phyloP scores from a whole-genome alignment of 139 green algal species.

The Chlorella sorokiniana region DNA sequence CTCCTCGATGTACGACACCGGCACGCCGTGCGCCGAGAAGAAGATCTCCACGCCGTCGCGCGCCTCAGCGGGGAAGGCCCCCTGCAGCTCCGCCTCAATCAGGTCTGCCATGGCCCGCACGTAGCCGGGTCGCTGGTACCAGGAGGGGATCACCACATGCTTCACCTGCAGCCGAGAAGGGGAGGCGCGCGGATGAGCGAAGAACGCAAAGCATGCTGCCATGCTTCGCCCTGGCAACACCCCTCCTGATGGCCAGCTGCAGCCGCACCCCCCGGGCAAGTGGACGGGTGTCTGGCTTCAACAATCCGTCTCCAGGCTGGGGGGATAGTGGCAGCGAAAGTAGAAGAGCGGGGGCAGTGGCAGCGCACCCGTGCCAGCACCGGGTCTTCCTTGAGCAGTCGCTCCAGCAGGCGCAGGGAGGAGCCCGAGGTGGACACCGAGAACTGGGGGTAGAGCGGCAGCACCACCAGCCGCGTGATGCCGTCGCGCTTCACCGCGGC shows the following conservation, averaged over 20 bases:
- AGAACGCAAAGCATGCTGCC: background rate
- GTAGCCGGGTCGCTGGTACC: constrained; percentile 93
- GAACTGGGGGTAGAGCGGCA: constrained; percentile 98
- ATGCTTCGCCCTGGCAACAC: background rate
- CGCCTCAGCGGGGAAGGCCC: background rate
- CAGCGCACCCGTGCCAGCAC: constrained; percentile 24
- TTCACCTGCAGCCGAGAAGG: constrained; percentile 6
- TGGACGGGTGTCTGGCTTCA: too few species aligned
- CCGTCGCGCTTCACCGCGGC: constrained; percentile 80
- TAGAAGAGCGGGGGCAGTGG: too few species aligned
- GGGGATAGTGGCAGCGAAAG: too few species aligned
- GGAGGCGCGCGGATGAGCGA: background rate
- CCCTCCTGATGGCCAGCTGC: background rate
- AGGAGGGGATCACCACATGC: constrained; percentile 62
- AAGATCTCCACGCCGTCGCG: constrained; percentile 78
- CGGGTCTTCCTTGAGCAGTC: constrained; percentile 67
- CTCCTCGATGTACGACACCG: constrained; percentile 93
- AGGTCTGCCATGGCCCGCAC: constrained; percentile 94
- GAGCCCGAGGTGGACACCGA: constrained; percentile 94
- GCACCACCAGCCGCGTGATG: constrained; percentile 86
- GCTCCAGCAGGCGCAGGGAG: constrained; percentile 90
- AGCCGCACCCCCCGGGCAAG: too few species aligned
- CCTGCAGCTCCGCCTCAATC: constrained; percentile 77
- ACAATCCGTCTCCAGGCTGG: too few species aligned
- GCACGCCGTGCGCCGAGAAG: constrained; percentile 98